Base-by-base conservation (phyloP, 2,329 filamentous ascomycete genomes). In the Grosmannia penicillata region DNA sequence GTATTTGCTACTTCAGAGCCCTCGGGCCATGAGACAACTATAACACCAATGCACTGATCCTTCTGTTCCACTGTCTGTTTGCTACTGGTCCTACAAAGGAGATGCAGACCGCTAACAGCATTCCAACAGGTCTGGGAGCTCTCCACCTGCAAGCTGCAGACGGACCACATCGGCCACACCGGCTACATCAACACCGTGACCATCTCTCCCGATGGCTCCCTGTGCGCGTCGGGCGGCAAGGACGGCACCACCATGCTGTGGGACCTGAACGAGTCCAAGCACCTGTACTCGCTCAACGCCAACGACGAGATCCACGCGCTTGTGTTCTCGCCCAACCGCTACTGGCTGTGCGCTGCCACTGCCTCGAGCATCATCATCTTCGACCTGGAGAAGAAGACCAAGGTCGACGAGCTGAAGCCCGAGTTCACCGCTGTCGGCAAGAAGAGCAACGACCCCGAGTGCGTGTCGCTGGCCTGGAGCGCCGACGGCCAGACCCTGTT, bases 1-100 rank as follows among this genome's bases (percentile, higher is more conserved):
- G 87, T 96, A 96, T 96, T 96, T 96, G 91, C 91, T 96, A 96
- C 91, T 98, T 96, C 89, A 95, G 91, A 98, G 86, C 85, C 76
- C 61, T 65, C 63, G 63, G 75, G 87, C 85, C 65, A 94, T 96
- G 91, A 98, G 89, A 98, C 84, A 78, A 43, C 34, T 44, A 42
- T 42, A 37, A 71, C 68, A 74, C 76, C 86, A 82, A 73, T 74
- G 75, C 74, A 72, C 85, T 93, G 84, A 93, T 76, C 60, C 27
- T 23, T 56, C 54, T 47, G 25, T 23, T 13, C 15, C 30, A 26
- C 23, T 10, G 17, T 22, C 42, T 47, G 39, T 31, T 40, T 36
- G 15, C 6, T 19, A n/a, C n/a, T 30, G 13, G 17, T 25, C n/a
- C 8, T 3, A 21, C 9, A 19, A 4, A 11, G 10, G 35, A 30